Base-by-base conservation (phyloP, 2,329 filamentous ascomycete genomes). In the Parastagonospora avenae region DNA sequence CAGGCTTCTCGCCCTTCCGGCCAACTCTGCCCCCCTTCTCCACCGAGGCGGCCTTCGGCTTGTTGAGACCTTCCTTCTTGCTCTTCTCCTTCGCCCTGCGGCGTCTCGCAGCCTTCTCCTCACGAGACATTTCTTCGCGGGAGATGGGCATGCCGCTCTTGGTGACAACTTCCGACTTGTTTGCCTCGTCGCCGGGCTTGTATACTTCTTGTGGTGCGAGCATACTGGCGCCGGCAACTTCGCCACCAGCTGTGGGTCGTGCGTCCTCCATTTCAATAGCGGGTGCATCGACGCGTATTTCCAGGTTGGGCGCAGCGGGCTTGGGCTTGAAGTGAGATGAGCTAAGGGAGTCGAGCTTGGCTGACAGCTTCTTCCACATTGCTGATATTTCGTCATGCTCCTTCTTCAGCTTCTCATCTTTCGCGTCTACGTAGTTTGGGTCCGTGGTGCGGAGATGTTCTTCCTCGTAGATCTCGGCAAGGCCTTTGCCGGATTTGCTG, bases 291-390 rank as follows among this genome's bases (percentile, higher is more conserved):
- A 91, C 84, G 30, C 97, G 88, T 48, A 97, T 89, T 37, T 90
- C 92, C 56, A 99, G 84, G 39, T 85, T 85, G n/a, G 91, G 85
- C 44, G 88, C 88, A 2, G 88, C 83, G 9, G 90, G 87, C 77
- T 92, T 95, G 46, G 94, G 94, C 74, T 91, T 92, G 83, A 96
- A 97, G 77, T 97, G 90, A 87, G 91, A 96, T 72, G 90, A 96
- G 74, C 87, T 92, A 57, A 99, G 85, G 24, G 90, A 85, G 74
- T 99, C 94, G 48, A 99, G 85, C 56, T 91, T 90, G 39, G 83
- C 84, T 66, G 84, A 87, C 46, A 97, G 82, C 31, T 90, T 88
- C 62, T 85, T 89, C 92, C 94, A 99, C 65, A 97, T 79, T 28
- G 80, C 81, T 64, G 88, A 86, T 46, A 97, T 89, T 70, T 96